Evolutionary conservation across 1,139 yeast species (phyloP), one percentile per base, ranked within the genome.

Genomic region (Taphrina deformans): DNA sequence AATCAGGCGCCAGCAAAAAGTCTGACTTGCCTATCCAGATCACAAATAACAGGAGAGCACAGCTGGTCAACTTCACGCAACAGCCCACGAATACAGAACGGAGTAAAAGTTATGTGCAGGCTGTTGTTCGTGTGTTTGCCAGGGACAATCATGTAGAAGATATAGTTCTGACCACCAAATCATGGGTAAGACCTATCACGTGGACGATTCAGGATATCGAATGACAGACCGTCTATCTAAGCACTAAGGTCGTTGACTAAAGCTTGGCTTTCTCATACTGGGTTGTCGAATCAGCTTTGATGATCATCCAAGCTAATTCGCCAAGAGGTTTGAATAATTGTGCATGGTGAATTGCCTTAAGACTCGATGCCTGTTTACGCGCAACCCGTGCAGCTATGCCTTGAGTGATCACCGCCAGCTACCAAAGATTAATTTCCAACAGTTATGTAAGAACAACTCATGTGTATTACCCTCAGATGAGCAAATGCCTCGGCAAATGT

Each of bases 371-470:
- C 65, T 80, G 82, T 14, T 88, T 88, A 65, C 79, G 76, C 18
- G 80, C 79, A 1, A 80, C 78, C 66, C 90, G 78, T 76, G 87
- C 86, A 10, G 86, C 87, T 67, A 86, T 84, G 2, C 90, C 90
- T 70, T 86, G 90, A 38, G 83, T 78, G 67, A 86, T 86, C 23
- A 86, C 88, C 69, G 84, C 79, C 40, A 85, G 78, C 52, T 56
- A 24, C 10, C n/a, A n/a, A n/a, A n/a, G n/a, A n/a, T n/a, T n/a
- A n/a, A n/a, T n/a, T n/a, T n/a, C n/a, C n/a, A n/a, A n/a, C n/a
- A 35, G 14, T 5, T 38, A 38, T 3, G 18, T 38, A 14, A 38
- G 41, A 7, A 7, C 14, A 38, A 14, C 7, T 38, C 41, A 38
- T 10, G 35, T 14, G 35, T 10, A 3, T 38, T 45, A 56, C 62